Evolutionary conservation across 164 flowering plant genomes (phyloP).

Genomic region (Pachysandra terminalis): DNA sequence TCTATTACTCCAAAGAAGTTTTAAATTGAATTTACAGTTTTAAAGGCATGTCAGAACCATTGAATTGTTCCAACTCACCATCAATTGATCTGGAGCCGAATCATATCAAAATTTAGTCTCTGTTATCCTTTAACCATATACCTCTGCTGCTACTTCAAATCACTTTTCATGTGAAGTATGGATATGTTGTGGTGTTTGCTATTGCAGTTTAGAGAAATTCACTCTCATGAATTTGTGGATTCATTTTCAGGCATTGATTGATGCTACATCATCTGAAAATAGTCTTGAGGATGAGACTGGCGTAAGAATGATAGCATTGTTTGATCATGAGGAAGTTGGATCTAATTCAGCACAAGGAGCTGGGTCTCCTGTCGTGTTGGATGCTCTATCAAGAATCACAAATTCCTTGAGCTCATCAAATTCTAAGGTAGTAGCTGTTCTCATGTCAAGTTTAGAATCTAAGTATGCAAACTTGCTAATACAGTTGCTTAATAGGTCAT

Average conservation of each 20-base stretch:
- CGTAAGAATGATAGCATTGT: slow-evolving; percentile 83
- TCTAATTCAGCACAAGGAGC: slow-evolving; percentile 95
- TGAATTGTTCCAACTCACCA: no score
- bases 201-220: neutral
- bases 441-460: slow-evolving; percentile 1
- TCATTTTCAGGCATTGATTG: slow-evolving; percentile 52
- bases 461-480: neutral
- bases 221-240: slow-evolving; percentile 1
- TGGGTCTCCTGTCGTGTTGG: slow-evolving; percentile 92
- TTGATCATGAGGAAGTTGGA: slow-evolving; percentile 71
- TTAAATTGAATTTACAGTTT: no score
- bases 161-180: neutral
- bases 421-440: slow-evolving; percentile 45
- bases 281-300: slow-evolving; percentile 63
- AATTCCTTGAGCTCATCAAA: slow-evolving; percentile 53
- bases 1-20: no score
- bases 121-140: no score
- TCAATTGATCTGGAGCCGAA: no score
- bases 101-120: no score
- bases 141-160: no score
- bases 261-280: slow-evolving; percentile 54
- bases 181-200: neutral
- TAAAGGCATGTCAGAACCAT: no score
- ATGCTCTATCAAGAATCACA: slow-evolving; percentile 83
- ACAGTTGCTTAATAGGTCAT: neutral